Evolutionary conservation across 352 stramenopile genomes (phyloP).

Genomic region (Phytophthora pinifolia): DNA sequence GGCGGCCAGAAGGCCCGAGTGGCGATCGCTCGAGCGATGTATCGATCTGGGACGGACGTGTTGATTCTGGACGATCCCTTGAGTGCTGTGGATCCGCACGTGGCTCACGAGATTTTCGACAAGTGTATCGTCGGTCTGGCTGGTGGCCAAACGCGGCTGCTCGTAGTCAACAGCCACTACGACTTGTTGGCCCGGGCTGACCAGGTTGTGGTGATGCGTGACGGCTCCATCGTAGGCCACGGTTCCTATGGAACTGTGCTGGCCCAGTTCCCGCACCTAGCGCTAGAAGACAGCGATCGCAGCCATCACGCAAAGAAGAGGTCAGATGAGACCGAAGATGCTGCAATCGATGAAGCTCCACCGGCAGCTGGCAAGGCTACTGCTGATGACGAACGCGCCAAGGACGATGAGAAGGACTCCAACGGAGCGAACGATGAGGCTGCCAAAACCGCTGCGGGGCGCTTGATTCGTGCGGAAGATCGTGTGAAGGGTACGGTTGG

Average conservation of each 20-base stretch:
- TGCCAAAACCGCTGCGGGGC: constrained; percentile 1
- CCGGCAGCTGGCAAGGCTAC: neutral
- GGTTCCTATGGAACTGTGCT: constrained; percentile 75
- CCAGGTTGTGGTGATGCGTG: constrained; percentile 58
- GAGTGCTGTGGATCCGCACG: constrained; percentile 94
- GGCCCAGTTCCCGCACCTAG: constrained; percentile 32
- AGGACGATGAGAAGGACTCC: neutral
- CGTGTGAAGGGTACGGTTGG: constrained; percentile 31
- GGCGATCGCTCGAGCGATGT: constrained; percentile 90
- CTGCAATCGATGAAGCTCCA: constrained; percentile 2
- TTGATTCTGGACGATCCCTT: constrained; percentile 95
- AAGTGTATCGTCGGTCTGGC: constrained; percentile 80
- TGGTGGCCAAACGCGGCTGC: constrained; percentile 68
- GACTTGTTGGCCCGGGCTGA: constrained; percentile 74
- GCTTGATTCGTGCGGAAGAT: constrained; percentile 29
- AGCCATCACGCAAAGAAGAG: neutral
- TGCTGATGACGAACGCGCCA: neutral
- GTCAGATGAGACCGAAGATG: neutral
- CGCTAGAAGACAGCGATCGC: neutral
- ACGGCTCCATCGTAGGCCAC: constrained; percentile 74
- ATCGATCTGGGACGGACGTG: constrained; percentile 85
- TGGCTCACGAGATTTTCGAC: constrained; percentile 92
- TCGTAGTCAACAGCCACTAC: constrained; percentile 93
- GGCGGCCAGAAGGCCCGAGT: constrained; percentile 78
- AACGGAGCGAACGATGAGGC: neutral